These are phyloP conservation scores for Thuidium tamariscinum DNA, from an alignment of 225 moss, liverwort and hornwort genomes.

Conservation along the genomic window DNA sequence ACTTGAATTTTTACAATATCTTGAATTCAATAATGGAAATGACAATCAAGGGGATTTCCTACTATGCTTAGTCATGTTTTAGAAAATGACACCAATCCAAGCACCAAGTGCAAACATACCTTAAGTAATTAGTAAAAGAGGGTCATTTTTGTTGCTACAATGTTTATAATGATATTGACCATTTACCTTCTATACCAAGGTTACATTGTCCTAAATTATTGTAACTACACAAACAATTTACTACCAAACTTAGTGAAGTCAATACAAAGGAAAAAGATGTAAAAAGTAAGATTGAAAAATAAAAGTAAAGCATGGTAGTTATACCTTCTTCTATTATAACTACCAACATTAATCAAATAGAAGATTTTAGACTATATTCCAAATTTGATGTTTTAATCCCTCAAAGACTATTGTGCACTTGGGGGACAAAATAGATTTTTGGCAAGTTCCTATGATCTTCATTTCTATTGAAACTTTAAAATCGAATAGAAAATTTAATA, in stretches of 20 bases:
- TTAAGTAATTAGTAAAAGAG: not conserved
- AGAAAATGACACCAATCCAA: not conserved
- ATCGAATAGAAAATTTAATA: no score
- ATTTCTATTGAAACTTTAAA: no score
- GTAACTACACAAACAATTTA: not conserved
- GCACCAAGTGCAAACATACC: not conserved
- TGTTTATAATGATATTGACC: not conserved
- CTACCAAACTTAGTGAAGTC: not conserved
- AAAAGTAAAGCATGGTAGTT: not conserved
- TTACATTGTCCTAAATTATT: not conserved
- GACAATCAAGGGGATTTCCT: not conserved
- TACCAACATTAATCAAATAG: not conserved
- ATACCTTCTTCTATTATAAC: not conserved
- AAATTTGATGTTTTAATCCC: no score
- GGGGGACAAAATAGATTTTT: no score
- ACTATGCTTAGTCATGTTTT: accelerated
- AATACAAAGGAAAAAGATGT: not conserved
- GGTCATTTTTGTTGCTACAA: accelerated
- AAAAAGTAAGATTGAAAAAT: not conserved
- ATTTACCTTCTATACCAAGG: not conserved
- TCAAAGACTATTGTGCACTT: no score
- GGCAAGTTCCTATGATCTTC: no score
- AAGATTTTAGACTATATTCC: not conserved
- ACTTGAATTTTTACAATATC: not conserved
- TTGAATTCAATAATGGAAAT: not conserved